Base-by-base conservation (phyloP, 2,329 filamentous ascomycete species). In the Fusarium vanettenii region DNA sequence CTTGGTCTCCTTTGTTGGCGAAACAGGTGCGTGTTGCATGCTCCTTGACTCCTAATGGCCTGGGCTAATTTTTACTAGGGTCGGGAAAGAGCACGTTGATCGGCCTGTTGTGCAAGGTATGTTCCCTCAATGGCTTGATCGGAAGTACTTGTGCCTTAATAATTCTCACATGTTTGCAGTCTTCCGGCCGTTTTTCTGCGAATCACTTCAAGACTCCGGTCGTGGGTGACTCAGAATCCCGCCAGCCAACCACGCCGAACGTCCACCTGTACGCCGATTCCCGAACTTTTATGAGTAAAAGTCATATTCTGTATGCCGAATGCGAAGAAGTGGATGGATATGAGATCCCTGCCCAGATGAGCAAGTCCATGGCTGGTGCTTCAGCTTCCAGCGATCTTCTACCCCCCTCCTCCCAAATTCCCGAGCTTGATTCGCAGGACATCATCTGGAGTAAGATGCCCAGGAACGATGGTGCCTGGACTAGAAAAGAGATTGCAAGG, bases 141-240 rank as follows among this genome's bases (percentile, higher is more conserved):
- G 10, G 5, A 20, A 4, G 6, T 20, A 2, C 20, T 2, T 13
- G 5, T 6, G 10, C 10, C 1, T 13, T 43, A n/a, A 43, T 2
- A 1, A 43, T 43, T 43, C 41, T 43, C n/a, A 43, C n/a, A 22
- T 6, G 41, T 22, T 22, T 43, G 20, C n/a, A 43, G 41, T 43
- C 22, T 2, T 22, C 3, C 3, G 2, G 7, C 41, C 0, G 3
- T 22, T 43, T 14, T 0, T 1, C 11, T 14, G 4, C 3, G n/a
- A 22, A 43, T 5, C 11, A 14, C 1, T 43, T 43, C 41, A 43
- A 43, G 41, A 43, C 20, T 2, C 41, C 20, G 11, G 41, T 1
- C 3, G 41, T 43, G 11, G 41, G 41, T 5, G 20, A 22, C 11
- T 5, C 20, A 1, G 41, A 4, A 22, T 43, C 20, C 6, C 3